A percentile compares a stretch with the other conserved stretches of the same genome.
Conservation (phyloP, 164 flowering plant species). For the Annona squamosa region DNA sequence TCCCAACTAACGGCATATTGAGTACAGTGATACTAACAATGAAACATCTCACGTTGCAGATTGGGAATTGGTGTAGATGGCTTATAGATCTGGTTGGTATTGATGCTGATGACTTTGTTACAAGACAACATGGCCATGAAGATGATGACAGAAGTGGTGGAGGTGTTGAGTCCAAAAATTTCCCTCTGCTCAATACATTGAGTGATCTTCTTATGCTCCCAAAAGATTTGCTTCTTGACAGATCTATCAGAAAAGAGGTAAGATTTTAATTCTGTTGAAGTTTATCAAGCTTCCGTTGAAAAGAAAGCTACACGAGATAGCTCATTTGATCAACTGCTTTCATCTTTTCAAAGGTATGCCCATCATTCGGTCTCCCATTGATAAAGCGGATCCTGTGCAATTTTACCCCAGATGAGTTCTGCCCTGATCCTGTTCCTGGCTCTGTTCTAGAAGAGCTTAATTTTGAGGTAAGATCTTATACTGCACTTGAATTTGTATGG, state of each 20-base stretch:
- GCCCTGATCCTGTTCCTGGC: conserved; percentile 96
- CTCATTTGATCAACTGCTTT: not conserved
- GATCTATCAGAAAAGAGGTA: conserved; percentile 81
- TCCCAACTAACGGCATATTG: not conserved
- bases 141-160: conserved; percentile 28
- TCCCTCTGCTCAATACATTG: conserved; percentile 63
- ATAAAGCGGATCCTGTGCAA: conserved; percentile 84
- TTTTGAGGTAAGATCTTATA: conserved; percentile 62
- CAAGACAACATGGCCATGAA: conserved; percentile 22
- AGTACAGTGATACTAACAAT: not conserved
- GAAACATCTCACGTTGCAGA: conserved; percentile 35
- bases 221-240: conserved; percentile 90
- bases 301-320: too few relatives aligned
- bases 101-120: conserved; percentile 34
- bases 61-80: conserved; percentile 97
- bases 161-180: conserved; percentile 45
- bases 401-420: conserved; percentile 97
- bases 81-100: conserved; percentile 57
- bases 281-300: not conserved
- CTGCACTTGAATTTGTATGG: not conserved
- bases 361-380: conserved; percentile 64
- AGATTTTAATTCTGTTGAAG: not conserved
- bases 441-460: conserved; percentile 77
- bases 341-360: conserved; percentile 59
- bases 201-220: conserved; percentile 99